Conservation (phyloP, 495 filamentous ascomycete genomes). For the Xylaria intraflava region DNA sequence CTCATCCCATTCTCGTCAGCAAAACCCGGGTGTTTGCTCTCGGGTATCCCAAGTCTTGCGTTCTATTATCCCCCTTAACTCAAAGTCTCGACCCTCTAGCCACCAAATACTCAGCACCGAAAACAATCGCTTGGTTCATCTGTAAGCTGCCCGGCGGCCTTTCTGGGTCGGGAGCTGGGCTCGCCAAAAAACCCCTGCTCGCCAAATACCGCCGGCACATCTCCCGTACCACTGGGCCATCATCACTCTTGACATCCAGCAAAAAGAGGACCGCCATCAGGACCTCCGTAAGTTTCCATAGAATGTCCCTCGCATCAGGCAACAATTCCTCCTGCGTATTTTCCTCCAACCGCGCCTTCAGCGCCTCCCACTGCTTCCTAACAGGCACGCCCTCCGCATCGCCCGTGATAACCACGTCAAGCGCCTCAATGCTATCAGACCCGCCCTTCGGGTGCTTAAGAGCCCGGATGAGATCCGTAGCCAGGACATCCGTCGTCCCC, state of each 20-base stretch:
- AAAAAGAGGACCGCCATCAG: constrained; percentile 28
- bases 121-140: constrained; percentile 12
- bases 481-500: constrained; percentile 60
- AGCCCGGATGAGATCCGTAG: constrained; percentile 48
- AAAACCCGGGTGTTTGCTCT: too few relatives aligned
- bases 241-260: constrained; percentile 22
- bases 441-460: constrained; percentile 10
- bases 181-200: constrained; percentile 6
- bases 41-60: neutral
- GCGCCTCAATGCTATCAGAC: constrained; percentile 2
- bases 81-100: neutral
- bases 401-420: neutral
- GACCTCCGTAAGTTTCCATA: constrained; percentile 29
- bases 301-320: constrained; percentile 28
- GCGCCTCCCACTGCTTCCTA: constrained; percentile 14
- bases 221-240: constrained; percentile 19
- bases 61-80: neutral
- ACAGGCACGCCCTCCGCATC: neutral
- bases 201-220: constrained; percentile 27
- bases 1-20: too few relatives aligned
- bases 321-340: constrained; percentile 22
- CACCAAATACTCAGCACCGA: constrained; percentile 1
- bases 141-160: constrained; percentile 1
- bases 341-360: constrained; percentile 15
- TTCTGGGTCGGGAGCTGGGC: neutral